Evolutionary conservation across 192 early-diverging fungal species (phyloP).

Genomic region (Coemansia sp.): DNA sequence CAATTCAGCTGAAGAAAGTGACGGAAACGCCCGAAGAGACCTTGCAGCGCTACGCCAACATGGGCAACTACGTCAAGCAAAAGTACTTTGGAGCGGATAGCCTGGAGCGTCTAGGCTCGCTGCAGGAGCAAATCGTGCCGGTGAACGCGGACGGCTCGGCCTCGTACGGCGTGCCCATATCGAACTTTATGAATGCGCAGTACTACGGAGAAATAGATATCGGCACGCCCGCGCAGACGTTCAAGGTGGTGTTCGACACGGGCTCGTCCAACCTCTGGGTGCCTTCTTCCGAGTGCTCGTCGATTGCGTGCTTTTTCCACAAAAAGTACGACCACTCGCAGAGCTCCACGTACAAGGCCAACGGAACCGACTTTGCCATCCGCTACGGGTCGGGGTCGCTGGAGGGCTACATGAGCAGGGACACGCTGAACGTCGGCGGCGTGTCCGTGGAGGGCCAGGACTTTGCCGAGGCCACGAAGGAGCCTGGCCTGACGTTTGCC

Average conservation of each 20-base stretch:
- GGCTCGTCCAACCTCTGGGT: constrained; percentile 97
- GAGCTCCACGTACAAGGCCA: constrained; percentile 75
- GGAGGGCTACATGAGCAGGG: constrained; percentile 90
- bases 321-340: constrained; percentile 78
- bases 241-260: constrained; percentile 92
- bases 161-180: constrained; percentile 72
- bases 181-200: constrained; percentile 94
- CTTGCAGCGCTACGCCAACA: constrained; percentile 62
- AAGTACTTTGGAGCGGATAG: constrained; percentile 68
- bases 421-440: constrained; percentile 74
- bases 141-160: constrained; percentile 56
- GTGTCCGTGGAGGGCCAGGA: constrained; percentile 66
- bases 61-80: constrained; percentile 67
- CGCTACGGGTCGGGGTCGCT: constrained; percentile 90
- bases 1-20: constrained; percentile 63
- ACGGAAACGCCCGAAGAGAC: constrained; percentile 59
- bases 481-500: constrained; percentile 93
- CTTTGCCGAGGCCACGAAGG: constrained; percentile 96
- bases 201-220: constrained; percentile 90
- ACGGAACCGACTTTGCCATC: constrained; percentile 95
- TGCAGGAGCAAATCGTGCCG: constrained; percentile 51
- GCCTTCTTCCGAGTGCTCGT: constrained; percentile 87
- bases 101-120: constrained; percentile 30
- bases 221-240: constrained; percentile 86
- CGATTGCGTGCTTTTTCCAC: constrained; percentile 96